These are phyloP conservation scores for Tolypocladium amazonense DNA, from an alignment of 2,329 filamentous ascomycete species.

Conservation along the genomic window DNA sequence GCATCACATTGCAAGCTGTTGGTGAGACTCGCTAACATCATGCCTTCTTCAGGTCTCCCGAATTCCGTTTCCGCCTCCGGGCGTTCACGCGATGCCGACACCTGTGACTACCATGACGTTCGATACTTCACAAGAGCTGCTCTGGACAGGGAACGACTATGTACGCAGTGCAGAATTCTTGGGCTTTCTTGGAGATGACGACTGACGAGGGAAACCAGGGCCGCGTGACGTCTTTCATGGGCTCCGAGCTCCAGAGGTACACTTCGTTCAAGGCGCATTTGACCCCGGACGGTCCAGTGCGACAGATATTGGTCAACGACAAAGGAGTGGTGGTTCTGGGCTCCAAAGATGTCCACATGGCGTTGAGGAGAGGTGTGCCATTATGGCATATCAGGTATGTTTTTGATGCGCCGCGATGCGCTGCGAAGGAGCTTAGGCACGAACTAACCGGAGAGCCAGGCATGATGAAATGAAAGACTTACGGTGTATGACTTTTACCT, in stretches of 20 bases:
- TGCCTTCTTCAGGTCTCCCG: slow-evolving; percentile 54
- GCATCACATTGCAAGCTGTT: neutral
- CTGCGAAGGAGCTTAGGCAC: neutral
- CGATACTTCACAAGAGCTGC: slow-evolving; percentile 76
- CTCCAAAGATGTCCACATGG: slow-evolving; percentile 75
- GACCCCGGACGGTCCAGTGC: slow-evolving; percentile 63
- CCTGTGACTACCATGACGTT: slow-evolving; percentile 76
- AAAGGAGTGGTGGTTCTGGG: slow-evolving; percentile 83
- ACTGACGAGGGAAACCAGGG: slow-evolving; percentile 46
- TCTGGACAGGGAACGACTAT: slow-evolving; percentile 90
- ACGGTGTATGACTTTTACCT: slow-evolving; percentile 91
- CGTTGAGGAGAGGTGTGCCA: slow-evolving; percentile 68
- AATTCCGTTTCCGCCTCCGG: slow-evolving; percentile 69
- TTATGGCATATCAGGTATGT: slow-evolving; percentile 73
- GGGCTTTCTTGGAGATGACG: neutral
- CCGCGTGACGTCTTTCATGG: slow-evolving; percentile 79
- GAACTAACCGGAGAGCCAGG: slow-evolving; percentile 24
- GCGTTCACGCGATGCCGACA: slow-evolving; percentile 57
- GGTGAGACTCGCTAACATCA: slow-evolving; percentile 4
- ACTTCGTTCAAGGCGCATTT: slow-evolving; percentile 80
- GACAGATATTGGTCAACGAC: slow-evolving; percentile 84
- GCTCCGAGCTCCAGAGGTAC: slow-evolving; percentile 75
- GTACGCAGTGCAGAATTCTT: slow-evolving; percentile 36
- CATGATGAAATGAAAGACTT: slow-evolving; percentile 74
- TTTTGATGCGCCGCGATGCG: neutral